Conservation (phyloP, 345 rosid species). For the Populus simonii region DNA sequence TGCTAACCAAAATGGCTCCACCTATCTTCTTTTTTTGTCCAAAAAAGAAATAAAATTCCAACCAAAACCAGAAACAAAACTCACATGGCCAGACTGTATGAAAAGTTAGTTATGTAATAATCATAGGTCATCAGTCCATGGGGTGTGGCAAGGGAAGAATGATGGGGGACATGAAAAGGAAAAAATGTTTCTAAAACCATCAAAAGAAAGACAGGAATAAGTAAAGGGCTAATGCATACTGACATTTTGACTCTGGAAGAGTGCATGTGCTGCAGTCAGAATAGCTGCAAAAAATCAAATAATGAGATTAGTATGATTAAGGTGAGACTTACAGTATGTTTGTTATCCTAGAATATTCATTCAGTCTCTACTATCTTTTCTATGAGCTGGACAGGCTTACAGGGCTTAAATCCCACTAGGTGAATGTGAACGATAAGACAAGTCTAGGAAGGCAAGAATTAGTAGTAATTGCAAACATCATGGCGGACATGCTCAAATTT, state of each 20-base stretch:
- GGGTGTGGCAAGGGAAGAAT: neutral
- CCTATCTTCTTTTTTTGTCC: neutral
- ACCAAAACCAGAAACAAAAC: neutral
- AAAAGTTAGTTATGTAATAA: neutral
- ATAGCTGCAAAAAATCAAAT: slow-evolving; percentile 57
- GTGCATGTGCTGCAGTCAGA: slow-evolving; percentile 80
- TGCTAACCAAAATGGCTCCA: neutral
- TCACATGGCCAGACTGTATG: neutral
- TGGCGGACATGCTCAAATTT: neutral
- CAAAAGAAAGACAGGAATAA: neutral
- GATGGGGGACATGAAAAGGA: neutral
- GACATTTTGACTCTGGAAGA: slow-evolving; percentile 73
- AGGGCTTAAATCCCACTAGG: neutral
- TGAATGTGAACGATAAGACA: neutral
- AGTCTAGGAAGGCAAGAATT: neutral
- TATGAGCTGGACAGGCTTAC: neutral
- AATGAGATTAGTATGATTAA: slow-evolving; percentile 1
- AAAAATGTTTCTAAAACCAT: neutral
- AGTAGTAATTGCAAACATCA: neutral
- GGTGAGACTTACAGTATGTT: neutral
- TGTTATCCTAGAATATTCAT: neutral
- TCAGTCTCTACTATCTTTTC: neutral
- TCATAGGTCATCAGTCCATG: neutral
- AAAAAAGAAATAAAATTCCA: neutral
- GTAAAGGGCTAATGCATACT: slow-evolving; percentile 28